phyloP scores from a whole-genome alignment of 768 basidiomycete species.

The Lentinula sp. region DNA sequence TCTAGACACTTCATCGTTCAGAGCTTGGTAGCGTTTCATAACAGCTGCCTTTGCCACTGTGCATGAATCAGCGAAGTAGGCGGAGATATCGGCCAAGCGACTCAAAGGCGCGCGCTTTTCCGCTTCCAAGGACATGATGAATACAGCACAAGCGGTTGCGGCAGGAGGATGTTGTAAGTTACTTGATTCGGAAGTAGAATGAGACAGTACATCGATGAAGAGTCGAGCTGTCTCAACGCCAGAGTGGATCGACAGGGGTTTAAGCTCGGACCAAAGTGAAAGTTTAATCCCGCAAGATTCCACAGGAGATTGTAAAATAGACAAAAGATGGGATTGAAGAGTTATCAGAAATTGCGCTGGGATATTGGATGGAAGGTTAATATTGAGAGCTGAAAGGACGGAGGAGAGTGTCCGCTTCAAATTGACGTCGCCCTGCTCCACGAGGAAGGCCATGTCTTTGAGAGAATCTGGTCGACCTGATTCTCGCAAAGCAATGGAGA shows the following conservation, averaged over 20 bases:
- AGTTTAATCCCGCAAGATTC: slow-evolving; percentile 32
- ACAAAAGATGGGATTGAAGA: slow-evolving; percentile 47
- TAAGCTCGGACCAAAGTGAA: slow-evolving; percentile 34
- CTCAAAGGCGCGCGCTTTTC: slow-evolving; percentile 48
- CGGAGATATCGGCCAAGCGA: slow-evolving; percentile 51
- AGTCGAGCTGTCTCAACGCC: slow-evolving; percentile 36
- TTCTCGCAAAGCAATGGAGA: slow-evolving; percentile 70
- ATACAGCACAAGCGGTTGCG: slow-evolving; percentile 60
- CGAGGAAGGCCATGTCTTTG: slow-evolving; percentile 60
- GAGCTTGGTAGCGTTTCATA: slow-evolving; percentile 61
- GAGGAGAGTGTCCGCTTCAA: slow-evolving; percentile 45
- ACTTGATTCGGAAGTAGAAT: slow-evolving; percentile 17
- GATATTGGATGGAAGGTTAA: slow-evolving; percentile 49
- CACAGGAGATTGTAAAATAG: slow-evolving; percentile 28
- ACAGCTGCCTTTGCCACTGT: slow-evolving; percentile 47
- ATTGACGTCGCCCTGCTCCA: slow-evolving; percentile 44
- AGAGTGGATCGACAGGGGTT: slow-evolving; percentile 23
- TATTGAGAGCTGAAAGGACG: slow-evolving; percentile 44
- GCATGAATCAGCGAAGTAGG: slow-evolving; percentile 45
- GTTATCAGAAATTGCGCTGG: slow-evolving; percentile 53
- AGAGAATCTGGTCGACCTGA: slow-evolving; percentile 61
- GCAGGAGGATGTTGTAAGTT: slow-evolving; percentile 30
- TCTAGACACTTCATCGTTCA: slow-evolving; percentile 54
- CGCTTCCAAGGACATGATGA: slow-evolving; percentile 68
- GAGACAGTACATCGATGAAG: slow-evolving; percentile 37